Conservation (phyloP, 2,329 filamentous ascomycete genomes). For the Nothopassalora personata region DNA sequence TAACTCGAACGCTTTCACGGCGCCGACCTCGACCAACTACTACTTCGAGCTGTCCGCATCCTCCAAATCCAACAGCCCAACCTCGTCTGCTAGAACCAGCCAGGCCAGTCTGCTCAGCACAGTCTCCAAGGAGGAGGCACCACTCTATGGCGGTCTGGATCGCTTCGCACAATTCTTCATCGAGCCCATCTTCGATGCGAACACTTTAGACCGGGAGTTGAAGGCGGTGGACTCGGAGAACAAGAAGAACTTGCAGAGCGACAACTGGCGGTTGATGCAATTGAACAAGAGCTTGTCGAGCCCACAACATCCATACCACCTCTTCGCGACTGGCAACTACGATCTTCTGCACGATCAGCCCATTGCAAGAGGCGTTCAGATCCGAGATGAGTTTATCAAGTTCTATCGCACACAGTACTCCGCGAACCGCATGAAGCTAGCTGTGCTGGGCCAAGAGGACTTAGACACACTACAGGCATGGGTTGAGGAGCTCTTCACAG, state of each 20-base stretch:
- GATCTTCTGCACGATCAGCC: constrained; percentile 80
- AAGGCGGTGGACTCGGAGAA: constrained; percentile 91
- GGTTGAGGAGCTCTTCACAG: constrained; percentile 77
- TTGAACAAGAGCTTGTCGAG: constrained; percentile 85
- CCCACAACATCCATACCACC: constrained; percentile 78
- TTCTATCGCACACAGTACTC: constrained; percentile 89
- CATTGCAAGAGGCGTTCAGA: constrained; percentile 71
- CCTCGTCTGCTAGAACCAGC: constrained; percentile 34
- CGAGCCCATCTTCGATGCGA: constrained; percentile 76
- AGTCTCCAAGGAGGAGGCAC: constrained; percentile 43
- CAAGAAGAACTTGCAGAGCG: constrained; percentile 93
- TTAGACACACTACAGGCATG: constrained; percentile 78
- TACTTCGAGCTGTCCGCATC: constrained; percentile 92
- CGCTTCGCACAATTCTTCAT: constrained; percentile 94
- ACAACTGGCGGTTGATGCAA: constrained; percentile 81
- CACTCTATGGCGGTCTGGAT: constrained; percentile 76
- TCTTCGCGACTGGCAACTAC: constrained; percentile 87
- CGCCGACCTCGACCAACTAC: constrained; percentile 90
- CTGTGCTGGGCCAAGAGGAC: constrained; percentile 74
- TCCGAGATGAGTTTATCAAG: constrained; percentile 85
- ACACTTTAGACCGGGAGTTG: constrained; percentile 79
- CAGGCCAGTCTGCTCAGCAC: constrained; percentile 34
- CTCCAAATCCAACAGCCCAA: constrained; percentile 51
- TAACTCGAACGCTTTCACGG: constrained; percentile 91
- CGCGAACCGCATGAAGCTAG: constrained; percentile 88